Evolutionary conservation across 1,139 yeast species (phyloP).

Genomic region (Magnusiomyces magnusii): DNA sequence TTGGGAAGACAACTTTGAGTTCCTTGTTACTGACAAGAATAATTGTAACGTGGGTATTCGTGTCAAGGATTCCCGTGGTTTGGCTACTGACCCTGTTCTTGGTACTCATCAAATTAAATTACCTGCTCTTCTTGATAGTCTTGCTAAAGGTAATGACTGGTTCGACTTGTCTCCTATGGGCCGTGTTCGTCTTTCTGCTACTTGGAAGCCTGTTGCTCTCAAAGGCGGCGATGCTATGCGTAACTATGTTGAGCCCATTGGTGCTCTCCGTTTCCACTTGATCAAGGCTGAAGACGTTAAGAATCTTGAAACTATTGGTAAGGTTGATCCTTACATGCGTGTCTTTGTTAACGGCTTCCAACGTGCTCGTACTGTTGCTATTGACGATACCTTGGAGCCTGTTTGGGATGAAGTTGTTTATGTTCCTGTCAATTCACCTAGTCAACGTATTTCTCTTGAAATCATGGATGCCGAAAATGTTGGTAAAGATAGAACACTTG

Average conservation of each 20-base stretch:
- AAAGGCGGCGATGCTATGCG: slow-evolving; percentile 53
- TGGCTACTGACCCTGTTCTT: slow-evolving; percentile 53
- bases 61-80: slow-evolving; percentile 57
- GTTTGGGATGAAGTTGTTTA: slow-evolving; percentile 80
- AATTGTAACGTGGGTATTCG: slow-evolving; percentile 58
- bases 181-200: slow-evolving; percentile 57
- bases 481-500: slow-evolving; percentile 77
- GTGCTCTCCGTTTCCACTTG: slow-evolving; percentile 72
- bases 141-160: slow-evolving; percentile 73
- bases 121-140: slow-evolving; percentile 65
- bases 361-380: slow-evolving; percentile 69
- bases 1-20: slow-evolving; percentile 61
- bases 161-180: slow-evolving; percentile 59
- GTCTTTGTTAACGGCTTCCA: slow-evolving; percentile 69
- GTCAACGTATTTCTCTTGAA: slow-evolving; percentile 75
- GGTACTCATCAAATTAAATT: slow-evolving; percentile 42
- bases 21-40: slow-evolving; percentile 66
- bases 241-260: slow-evolving; percentile 88
- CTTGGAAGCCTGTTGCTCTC: slow-evolving; percentile 83
- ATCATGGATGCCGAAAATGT: slow-evolving; percentile 83
- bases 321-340: slow-evolving; percentile 86
- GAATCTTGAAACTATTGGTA: slow-evolving; percentile 83
- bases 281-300: slow-evolving; percentile 61
- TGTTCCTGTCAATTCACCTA: slow-evolving; percentile 70
- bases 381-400: slow-evolving; percentile 65